Base-by-base conservation (phyloP, 2,329 filamentous ascomycete species). In the Talaromyces sp. region DNA sequence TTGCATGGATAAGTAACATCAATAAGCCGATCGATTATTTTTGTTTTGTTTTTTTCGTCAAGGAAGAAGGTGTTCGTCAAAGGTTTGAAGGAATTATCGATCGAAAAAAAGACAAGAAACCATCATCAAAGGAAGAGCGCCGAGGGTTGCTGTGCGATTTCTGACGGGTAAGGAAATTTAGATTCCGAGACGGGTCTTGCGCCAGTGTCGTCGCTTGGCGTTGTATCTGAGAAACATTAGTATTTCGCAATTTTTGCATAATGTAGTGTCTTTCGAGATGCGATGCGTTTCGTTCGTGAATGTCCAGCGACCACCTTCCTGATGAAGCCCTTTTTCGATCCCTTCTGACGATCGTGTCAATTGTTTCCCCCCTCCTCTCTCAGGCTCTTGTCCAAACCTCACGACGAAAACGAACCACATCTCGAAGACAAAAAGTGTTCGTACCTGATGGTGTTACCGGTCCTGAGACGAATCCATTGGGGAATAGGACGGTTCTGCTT, bases 401-500 rank as follows among this genome's bases (percentile, higher is more conserved):
- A 50, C 39, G 48, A 37, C 48, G 59, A 52, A 58, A 37, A 45
- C 37, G 22, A 14, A 54, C 33, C 24, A 16, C 27, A 31, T 19
- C 19, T 39, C 33, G 59, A n/a, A 3, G 41, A 27, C 1, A 35
- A 37, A 9, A 41, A 13, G 27, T 3, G 5, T 19, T 41, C 90
- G 85, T 92, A 99, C 95, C 94, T 91, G 87, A 99, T 97, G 85
- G 93, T 97, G 90, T 99, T 99, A 84, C 89, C 90, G 78, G 95
- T 98, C 83, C 94, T 90, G 80, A 99, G 89, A 82, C 95, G 91
- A 82, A 99, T 98, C 95, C 95, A 99, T 88, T 99, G 95, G 74
- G 95, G 95, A 82, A 99, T 97, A 77, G 95, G 95, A 82, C 95
- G 91, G 90, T 99, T 99, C 88, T 98, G 94, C 90, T 97, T 98